Percentiles rank a stretch among this genome's conserved stretches.
Conservation (phyloP, 2,329 filamentous ascomycete genomes). For the Sporothrix curviconia region DNA sequence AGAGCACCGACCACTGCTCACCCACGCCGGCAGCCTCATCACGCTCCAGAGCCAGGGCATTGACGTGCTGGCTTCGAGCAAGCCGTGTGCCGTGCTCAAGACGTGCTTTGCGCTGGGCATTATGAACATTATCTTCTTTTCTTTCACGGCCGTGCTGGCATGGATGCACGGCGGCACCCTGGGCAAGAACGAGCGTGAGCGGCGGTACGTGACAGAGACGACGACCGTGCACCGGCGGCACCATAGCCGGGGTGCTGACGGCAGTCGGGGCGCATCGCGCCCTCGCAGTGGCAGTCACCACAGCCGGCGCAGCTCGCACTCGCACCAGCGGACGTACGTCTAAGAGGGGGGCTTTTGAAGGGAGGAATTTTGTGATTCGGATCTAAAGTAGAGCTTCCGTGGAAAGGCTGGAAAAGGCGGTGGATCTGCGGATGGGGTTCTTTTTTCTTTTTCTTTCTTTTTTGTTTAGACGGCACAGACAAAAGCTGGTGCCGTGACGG, state of each 20-base stretch:
- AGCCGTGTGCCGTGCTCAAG: constrained; percentile 89
- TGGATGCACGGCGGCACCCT: constrained; percentile 45
- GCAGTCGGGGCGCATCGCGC: constrained; percentile 34
- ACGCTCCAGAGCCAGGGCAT: constrained; percentile 46
- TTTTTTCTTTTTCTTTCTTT: too few species aligned
- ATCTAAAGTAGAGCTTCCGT: too few species aligned
- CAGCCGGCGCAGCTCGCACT: constrained; percentile 33
- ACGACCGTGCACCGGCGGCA: constrained; percentile 38
- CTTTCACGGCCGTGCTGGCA: constrained; percentile 67
- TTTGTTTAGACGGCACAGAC: too few species aligned
- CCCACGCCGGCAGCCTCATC: constrained; percentile 57
- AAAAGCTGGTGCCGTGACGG: too few species aligned
- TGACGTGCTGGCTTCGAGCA: constrained; percentile 50
- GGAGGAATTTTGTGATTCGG: too few species aligned
- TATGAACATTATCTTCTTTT: constrained; percentile 78
- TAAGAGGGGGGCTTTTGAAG: constrained; percentile 20
- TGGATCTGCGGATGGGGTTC: too few species aligned
- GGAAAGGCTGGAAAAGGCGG: too few species aligned
- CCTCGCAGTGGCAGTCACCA: constrained; percentile 35
- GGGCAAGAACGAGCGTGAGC: constrained; percentile 38
- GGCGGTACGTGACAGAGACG: constrained; percentile 43
- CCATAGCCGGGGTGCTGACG: constrained; percentile 29
- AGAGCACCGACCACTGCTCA: constrained; percentile 42
- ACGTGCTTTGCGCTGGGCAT: constrained; percentile 83
- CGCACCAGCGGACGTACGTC: constrained; percentile 47